Evolutionary conservation across 495 filamentous ascomycete species (phyloP).

Genomic region (Lichenothelia convexa): DNA sequence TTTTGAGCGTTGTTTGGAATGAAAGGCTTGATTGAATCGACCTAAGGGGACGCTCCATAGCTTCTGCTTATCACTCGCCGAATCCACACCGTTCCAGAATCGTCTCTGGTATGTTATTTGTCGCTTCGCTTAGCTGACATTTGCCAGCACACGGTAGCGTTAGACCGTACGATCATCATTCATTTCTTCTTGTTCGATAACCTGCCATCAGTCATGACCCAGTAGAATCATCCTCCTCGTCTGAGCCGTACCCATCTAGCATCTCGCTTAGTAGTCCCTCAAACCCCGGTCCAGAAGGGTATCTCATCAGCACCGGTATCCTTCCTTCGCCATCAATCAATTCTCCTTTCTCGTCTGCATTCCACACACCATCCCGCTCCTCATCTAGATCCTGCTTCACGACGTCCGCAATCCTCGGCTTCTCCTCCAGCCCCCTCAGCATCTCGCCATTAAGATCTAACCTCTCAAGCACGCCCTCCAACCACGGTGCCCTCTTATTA

Average conservation of each 20-base stretch:
- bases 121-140: too few species aligned
- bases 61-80: too few species aligned
- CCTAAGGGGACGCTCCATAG: too few species aligned
- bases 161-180: too few species aligned
- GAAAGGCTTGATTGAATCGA: too few species aligned
- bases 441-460: slow-evolving; percentile 31
- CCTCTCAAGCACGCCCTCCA: slow-evolving; percentile 58
- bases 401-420: slow-evolving; percentile 17
- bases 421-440: slow-evolving; percentile 21
- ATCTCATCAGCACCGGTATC: neutral
- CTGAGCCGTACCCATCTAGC: slow-evolving; percentile 1
- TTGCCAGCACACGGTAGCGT: too few species aligned
- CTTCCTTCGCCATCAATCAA: neutral
- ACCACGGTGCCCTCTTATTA: slow-evolving; percentile 62
- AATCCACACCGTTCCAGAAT: too few species aligned
- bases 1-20: too few species aligned
- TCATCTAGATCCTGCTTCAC: slow-evolving; percentile 4
- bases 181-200: too few species aligned
- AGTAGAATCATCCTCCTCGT: too few species aligned
- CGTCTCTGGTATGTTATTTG: too few species aligned
- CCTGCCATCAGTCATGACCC: too few species aligned
- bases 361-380: neutral
- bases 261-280: slow-evolving; percentile 2
- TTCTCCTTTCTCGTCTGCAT: neutral
- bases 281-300: slow-evolving; percentile 2